Evolutionary conservation across 2,329 filamentous ascomycete species (phyloP).

Genomic region (Gnomoniopsis sp.): DNA sequence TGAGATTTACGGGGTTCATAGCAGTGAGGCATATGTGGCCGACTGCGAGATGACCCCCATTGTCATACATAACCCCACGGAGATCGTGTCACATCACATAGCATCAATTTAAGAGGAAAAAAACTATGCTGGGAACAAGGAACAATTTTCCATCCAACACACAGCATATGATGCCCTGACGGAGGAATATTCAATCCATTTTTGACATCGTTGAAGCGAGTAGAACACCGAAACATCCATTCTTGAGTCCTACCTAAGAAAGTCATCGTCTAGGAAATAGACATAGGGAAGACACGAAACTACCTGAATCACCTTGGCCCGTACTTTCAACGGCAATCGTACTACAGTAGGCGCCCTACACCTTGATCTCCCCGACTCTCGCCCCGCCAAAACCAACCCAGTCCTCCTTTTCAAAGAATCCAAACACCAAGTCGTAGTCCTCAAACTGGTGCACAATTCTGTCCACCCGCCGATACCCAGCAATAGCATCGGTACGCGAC

Average conservation of each 20-base stretch:
- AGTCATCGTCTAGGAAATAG: not conserved
- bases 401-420: slow-evolving; percentile 90
- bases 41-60: too few relatives aligned
- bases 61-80: too few relatives aligned
- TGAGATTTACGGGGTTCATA: too few relatives aligned
- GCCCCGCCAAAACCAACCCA: slow-evolving; percentile 57
- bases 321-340: too few relatives aligned
- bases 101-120: too few relatives aligned
- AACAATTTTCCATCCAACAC: too few relatives aligned
- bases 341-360: not conserved
- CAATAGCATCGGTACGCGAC: slow-evolving; percentile 69
- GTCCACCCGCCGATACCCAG: slow-evolving; percentile 85
- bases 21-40: too few relatives aligned
- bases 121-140: too few relatives aligned
- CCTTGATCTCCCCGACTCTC: slow-evolving; percentile 50
- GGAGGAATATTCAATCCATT: too few relatives aligned
- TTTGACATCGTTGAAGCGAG: too few relatives aligned
- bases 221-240: not conserved
- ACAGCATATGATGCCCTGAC: too few relatives aligned
- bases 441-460: slow-evolving; percentile 97
- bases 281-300: not conserved
- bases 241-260: not conserved
- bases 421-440: slow-evolving; percentile 93
- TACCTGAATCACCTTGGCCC: not conserved
- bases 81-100: too few relatives aligned